Evolutionary conservation across 305 asterid genomes (phyloP).

Genomic region (Fraxinus latifolia): DNA sequence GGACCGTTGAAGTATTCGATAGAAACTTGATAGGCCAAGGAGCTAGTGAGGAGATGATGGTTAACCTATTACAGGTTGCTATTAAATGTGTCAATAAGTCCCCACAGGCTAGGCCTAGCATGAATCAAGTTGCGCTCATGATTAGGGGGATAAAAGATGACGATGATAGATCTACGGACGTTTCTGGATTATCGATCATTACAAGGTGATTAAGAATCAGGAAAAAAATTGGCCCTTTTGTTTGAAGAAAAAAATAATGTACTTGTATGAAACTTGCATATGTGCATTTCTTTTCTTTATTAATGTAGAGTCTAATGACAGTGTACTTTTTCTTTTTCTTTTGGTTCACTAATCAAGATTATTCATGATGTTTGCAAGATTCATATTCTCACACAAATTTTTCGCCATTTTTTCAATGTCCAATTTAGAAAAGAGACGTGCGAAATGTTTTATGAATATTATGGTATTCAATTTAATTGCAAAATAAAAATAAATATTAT

Average conservation of each 20-base stretch:
- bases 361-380: neutral
- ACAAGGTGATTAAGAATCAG: slow-evolving; percentile 23
- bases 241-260: neutral
- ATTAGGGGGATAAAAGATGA: slow-evolving; percentile 50
- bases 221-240: neutral
- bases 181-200: slow-evolving; percentile 35
- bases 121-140: slow-evolving; percentile 51
- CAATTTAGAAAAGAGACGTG: neutral
- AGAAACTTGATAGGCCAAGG: slow-evolving; percentile 54
- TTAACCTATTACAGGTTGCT: slow-evolving; percentile 56
- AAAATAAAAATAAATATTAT: too few species aligned
- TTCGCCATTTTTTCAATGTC: neutral
- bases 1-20: slow-evolving; percentile 83
- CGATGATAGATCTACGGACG: slow-evolving; percentile 62
- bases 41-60: slow-evolving; percentile 70
- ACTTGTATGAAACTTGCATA: neutral
- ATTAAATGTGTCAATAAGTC: slow-evolving; percentile 50
- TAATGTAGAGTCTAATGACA: neutral
- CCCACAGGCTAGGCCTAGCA: slow-evolving; percentile 47
- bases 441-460: neutral
- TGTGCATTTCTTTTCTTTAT: neutral
- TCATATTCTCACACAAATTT: neutral
- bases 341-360: neutral
- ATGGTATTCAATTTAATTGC: neutral
- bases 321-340: neutral